Evolutionary conservation across 2,329 filamentous ascomycete genomes (phyloP).

Genomic region (Diaporthe vexans): DNA sequence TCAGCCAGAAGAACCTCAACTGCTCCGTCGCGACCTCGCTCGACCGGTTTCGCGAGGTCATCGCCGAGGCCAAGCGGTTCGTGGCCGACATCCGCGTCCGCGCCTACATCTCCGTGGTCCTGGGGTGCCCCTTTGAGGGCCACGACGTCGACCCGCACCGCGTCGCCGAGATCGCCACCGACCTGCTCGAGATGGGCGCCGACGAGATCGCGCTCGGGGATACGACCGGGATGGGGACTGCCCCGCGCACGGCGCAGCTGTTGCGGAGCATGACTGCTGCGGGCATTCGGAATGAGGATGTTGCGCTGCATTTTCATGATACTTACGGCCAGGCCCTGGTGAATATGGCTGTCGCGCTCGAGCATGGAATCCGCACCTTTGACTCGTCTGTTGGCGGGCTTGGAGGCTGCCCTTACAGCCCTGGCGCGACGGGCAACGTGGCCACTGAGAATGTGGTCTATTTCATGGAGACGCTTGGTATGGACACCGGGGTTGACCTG

Average conservation of each 20-base stretch:
- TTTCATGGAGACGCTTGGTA: constrained; percentile 79
- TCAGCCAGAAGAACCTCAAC: constrained; percentile 86
- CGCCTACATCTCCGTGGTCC: constrained; percentile 84
- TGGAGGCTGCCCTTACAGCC: constrained; percentile 88
- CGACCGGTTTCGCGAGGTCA: constrained; percentile 77
- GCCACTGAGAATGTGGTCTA: constrained; percentile 89
- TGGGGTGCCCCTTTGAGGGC: constrained; percentile 84
- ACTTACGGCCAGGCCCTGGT: constrained; percentile 90
- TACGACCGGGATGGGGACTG: constrained; percentile 91
- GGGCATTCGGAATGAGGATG: constrained; percentile 76
- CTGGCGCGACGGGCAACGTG: constrained; percentile 88
- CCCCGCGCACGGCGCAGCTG: constrained; percentile 75
- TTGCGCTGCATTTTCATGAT: constrained; percentile 91
- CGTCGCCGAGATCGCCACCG: constrained; percentile 76
- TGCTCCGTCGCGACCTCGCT: constrained; percentile 83
- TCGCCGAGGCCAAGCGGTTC: constrained; percentile 71
- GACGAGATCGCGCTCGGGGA: constrained; percentile 93
- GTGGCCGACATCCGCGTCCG: constrained; percentile 76
- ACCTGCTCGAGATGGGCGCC: constrained; percentile 85
- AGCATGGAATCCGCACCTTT: constrained; percentile 83
- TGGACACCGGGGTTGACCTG: constrained; percentile 80
- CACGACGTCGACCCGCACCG: constrained; percentile 73
- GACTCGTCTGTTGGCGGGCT: constrained; percentile 85
- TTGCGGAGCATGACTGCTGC: constrained; percentile 75
- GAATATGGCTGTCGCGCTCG: constrained; percentile 82